phyloP scores from a whole-genome alignment of 129 eudicot species.

The Saussurea involucrata region DNA sequence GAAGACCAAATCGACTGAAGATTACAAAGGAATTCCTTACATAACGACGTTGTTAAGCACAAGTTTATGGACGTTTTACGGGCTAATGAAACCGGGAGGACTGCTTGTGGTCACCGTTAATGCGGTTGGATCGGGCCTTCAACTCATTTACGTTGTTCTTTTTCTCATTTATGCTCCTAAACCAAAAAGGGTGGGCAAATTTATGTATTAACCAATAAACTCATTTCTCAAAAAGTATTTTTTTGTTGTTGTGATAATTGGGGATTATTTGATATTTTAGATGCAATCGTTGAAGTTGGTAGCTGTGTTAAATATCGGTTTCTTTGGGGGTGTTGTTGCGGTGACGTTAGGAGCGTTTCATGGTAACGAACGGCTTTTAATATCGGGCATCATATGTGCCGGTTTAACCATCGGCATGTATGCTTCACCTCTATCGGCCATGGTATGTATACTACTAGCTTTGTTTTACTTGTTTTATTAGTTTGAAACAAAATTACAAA shows the following conservation, averaged over 20 bases:
- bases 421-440: slow-evolving; percentile 43
- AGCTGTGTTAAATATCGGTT: slow-evolving; percentile 26
- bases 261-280: slow-evolving; percentile 14
- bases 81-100: slow-evolving; percentile 43
- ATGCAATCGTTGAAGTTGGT: slow-evolving; percentile 27
- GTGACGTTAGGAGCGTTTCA: slow-evolving; percentile 31
- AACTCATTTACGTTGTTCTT: slow-evolving; percentile 38
- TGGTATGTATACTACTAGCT: slow-evolving; percentile 29
- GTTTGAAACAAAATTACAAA: not conserved
- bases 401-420: slow-evolving; percentile 51
- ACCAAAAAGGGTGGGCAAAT: slow-evolving; percentile 23
- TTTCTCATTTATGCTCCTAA: slow-evolving; percentile 42
- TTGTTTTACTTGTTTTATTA: not conserved
- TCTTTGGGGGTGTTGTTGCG: slow-evolving; percentile 31
- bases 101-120: slow-evolving; percentile 44
- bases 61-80: slow-evolving; percentile 53
- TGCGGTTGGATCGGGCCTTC: slow-evolving; percentile 37
- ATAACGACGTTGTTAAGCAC: slow-evolving; percentile 43
- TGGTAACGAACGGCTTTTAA: slow-evolving; percentile 19
- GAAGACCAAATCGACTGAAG: slow-evolving; percentile 48
- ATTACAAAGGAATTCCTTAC: slow-evolving; percentile 42
- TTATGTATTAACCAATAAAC: not conserved
- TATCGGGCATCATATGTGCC: slow-evolving; percentile 44
- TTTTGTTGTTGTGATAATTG: not conserved
- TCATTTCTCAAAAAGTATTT: not conserved